Evolutionary conservation across 768 basidiomycete species (phyloP).

Genomic region (Xerocomellus chrysenteron): DNA sequence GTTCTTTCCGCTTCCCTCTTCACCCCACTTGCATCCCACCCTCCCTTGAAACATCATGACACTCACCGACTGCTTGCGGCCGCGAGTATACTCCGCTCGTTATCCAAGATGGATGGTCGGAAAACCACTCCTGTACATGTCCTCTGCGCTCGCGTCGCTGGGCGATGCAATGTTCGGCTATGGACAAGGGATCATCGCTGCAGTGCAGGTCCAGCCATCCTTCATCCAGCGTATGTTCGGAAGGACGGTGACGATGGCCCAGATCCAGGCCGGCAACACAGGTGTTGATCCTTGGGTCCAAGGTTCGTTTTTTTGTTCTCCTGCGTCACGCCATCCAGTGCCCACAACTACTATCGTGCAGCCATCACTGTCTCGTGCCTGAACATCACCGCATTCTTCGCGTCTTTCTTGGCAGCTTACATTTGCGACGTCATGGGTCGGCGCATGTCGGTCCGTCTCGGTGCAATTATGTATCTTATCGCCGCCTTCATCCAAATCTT

Average conservation of each 20-base stretch:
- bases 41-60: conserved; percentile 19
- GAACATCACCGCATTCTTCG: conserved; percentile 49
- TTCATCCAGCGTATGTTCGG: conserved; percentile 52
- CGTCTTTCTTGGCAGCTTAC: conserved; percentile 47
- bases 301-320: conserved; percentile 32
- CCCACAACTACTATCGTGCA: conserved; percentile 15
- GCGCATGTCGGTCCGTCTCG: conserved; percentile 49
- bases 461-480: conserved; percentile 48
- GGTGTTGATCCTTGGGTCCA: conserved; percentile 47
- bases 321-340: not conserved
- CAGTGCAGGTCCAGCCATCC: conserved; percentile 51
- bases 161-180: conserved; percentile 60
- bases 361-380: conserved; percentile 51
- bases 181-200: conserved; percentile 52
- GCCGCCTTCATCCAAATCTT: conserved; percentile 51
- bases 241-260: conserved; percentile 40
- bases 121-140: conserved; percentile 46
- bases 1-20: not conserved
- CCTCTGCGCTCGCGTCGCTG: conserved; percentile 52
- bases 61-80: conserved; percentile 33
- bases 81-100: conserved; percentile 41
- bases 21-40: not conserved
- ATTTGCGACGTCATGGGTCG: conserved; percentile 51
- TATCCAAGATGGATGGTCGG: conserved; percentile 57
- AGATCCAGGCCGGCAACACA: conserved; percentile 43